phyloP scores from a whole-genome alignment of 345 rosid species.

The Pseudoturritis turrita region DNA sequence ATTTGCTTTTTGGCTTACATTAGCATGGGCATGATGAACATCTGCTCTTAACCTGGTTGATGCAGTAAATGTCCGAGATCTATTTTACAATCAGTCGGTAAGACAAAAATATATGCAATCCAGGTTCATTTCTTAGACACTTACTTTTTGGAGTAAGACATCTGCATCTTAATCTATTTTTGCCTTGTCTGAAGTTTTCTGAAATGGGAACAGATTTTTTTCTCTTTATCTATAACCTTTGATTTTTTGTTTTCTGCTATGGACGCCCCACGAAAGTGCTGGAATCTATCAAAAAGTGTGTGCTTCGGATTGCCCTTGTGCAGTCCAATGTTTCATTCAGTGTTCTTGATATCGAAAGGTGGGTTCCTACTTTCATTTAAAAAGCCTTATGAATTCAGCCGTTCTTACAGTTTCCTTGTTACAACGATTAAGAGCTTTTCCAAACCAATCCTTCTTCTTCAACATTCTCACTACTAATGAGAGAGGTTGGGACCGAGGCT shows the following conservation, averaged over 20 bases:
- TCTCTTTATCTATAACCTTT: background rate
- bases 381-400: background rate
- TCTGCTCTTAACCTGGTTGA: constrained; percentile 29
- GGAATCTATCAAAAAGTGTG: constrained; percentile 63
- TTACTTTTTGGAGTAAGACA: background rate
- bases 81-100: constrained; percentile 90
- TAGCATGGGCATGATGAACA: background rate
- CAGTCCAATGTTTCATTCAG: constrained; percentile 63
- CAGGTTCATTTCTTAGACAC: constrained; percentile 43
- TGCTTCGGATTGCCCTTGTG: constrained; percentile 61
- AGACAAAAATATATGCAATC: constrained; percentile 67
- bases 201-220: background rate
- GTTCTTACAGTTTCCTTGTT: constrained; percentile 22
- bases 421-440: constrained; percentile 72
- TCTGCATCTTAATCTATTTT: constrained; percentile 1
- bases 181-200: background rate
- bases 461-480: constrained; percentile 53
- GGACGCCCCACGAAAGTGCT: constrained; percentile 77
- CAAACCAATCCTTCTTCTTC: constrained; percentile 53
- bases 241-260: constrained; percentile 2
- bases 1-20: background rate
- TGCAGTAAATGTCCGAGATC: constrained; percentile 74
- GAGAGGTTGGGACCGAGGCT: constrained; percentile 56
- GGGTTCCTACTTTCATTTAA: constrained; percentile 22
- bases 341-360: constrained; percentile 75